Evolutionary conservation across 257 asterid species (phyloP), one percentile per base, ranked within the genome.

Genomic region (Petunia secreta): DNA sequence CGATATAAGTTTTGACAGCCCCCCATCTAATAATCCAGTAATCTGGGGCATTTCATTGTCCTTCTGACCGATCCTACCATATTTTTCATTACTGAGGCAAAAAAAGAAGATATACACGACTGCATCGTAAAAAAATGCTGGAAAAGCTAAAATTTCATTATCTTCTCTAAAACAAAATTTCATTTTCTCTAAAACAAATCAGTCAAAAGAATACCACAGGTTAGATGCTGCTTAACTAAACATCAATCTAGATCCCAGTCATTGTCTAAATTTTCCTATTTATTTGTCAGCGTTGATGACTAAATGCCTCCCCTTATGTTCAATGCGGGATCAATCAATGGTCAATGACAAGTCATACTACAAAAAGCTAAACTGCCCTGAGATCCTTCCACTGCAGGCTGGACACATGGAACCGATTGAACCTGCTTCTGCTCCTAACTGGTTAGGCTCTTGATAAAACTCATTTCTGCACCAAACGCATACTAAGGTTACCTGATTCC

Each of bases 401-500:
- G 87, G 91, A 80, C 98, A 94, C 78, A 92, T 85, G 2, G 93
- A 82, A 71, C 93, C 97, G 60, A 90, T 91, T 46, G 89, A 87
- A 38, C 92, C 96, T 6, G 90, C 74, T 82, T 86, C 91, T 40
- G 84, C 75, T 38, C 89, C 92, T 39, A 87, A 82, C 50, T 91
- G 87, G 36, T 79, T 44, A 5, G 87, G 83, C n/a, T 91, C 92
- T 5, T 88, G 87, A 82, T 80, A 91, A 66, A 91, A 94, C 78
- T 85, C 77, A 75, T 66, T 88, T 80, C 92, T 88, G 87, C 98
- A 94, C 93, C 95, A 92, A 59, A 91, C 91, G 43, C 98, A 92
- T 39, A 85, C 75, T 11, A 89, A 81, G 9, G 91, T 64, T 11
- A 74, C 85, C 86, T 82, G 88, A 75, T 80, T 86, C 10, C 79